Conservation (phyloP, 2,329 filamentous ascomycete species). For the Xylaria sp. region DNA sequence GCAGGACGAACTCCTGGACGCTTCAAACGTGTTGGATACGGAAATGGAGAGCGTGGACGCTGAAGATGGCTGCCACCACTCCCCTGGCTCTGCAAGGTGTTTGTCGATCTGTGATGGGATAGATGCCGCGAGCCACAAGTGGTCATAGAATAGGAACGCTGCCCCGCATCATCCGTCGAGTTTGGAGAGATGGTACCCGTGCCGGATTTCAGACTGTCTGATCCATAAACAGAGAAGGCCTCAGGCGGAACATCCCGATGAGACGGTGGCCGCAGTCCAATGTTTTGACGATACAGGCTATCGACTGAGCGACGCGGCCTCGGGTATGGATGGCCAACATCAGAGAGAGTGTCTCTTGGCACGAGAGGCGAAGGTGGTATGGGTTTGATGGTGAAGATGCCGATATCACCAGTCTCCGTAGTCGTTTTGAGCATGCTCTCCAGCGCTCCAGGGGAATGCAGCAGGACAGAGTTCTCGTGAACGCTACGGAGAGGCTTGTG, state of each 20-base stretch:
- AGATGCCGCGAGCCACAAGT: constrained; percentile 60
- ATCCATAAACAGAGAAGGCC: constrained; percentile 66
- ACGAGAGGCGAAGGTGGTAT: constrained; percentile 49
- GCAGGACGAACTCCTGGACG: constrained; percentile 62
- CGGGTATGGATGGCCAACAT: constrained; percentile 46
- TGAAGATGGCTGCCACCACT: constrained; percentile 56
- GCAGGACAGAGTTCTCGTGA: constrained; percentile 56
- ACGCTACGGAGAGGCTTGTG: constrained; percentile 58
- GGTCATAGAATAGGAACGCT: constrained; percentile 66
- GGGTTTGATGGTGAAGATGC: constrained; percentile 66
- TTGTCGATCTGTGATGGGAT: constrained; percentile 60
- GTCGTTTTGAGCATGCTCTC: constrained; percentile 74
- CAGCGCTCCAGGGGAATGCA: constrained; percentile 64
- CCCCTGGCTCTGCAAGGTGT: constrained; percentile 60
- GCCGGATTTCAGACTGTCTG: constrained; percentile 59
- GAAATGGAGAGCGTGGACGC: constrained; percentile 68
- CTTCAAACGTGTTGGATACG: constrained; percentile 67
- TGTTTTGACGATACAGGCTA: constrained; percentile 52
- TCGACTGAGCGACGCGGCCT: constrained; percentile 50
- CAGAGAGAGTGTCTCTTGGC: constrained; percentile 47
- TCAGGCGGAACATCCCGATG: constrained; percentile 65
- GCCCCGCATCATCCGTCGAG: constrained; percentile 56
- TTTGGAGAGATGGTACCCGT: constrained; percentile 57
- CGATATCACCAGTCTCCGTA: constrained; percentile 74
- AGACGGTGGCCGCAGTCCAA: constrained; percentile 59